phyloP scores from a whole-genome alignment of 345 rosid species.

The Trapa incisa region DNA sequence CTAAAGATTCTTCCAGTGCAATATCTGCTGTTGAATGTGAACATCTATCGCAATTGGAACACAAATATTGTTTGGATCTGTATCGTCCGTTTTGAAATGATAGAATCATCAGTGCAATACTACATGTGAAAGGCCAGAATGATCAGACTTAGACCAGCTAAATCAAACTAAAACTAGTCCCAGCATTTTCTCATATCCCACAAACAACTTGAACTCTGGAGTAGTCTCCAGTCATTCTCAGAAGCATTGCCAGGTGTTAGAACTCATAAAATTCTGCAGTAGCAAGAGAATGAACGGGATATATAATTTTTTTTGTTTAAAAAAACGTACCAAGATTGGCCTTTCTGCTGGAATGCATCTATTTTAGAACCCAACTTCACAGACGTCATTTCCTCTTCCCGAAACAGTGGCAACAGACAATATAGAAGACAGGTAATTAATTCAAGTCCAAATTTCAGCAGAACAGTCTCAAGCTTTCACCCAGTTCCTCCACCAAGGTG shows the following conservation, averaged over 20 bases:
- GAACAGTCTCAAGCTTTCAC: background rate
- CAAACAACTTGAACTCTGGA: background rate
- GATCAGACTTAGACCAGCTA: background rate
- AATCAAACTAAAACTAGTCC: background rate
- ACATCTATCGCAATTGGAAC: background rate
- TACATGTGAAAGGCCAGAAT: background rate
- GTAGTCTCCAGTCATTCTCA: background rate
- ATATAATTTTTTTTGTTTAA: background rate
- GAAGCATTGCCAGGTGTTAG: background rate
- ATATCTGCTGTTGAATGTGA: background rate
- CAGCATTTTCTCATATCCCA: background rate
- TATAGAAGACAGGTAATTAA: background rate
- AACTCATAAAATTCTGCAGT: background rate
- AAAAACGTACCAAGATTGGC: conserved; percentile 81
- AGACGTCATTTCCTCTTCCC: conserved; percentile 49
- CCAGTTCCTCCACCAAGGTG: background rate
- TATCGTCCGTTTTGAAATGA: background rate
- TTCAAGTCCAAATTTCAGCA: conserved; percentile 1
- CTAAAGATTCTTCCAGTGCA: background rate
- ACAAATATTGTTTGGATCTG: conserved; percentile 1
- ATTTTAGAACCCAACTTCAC: conserved; percentile 83
- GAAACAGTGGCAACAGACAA: background rate
- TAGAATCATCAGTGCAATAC: background rate
- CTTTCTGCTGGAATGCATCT: conserved; percentile 90
- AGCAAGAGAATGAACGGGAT: background rate